phyloP scores from a whole-genome alignment of 176 grass and related monocot species.

The Tillandsia fasciculata region DNA sequence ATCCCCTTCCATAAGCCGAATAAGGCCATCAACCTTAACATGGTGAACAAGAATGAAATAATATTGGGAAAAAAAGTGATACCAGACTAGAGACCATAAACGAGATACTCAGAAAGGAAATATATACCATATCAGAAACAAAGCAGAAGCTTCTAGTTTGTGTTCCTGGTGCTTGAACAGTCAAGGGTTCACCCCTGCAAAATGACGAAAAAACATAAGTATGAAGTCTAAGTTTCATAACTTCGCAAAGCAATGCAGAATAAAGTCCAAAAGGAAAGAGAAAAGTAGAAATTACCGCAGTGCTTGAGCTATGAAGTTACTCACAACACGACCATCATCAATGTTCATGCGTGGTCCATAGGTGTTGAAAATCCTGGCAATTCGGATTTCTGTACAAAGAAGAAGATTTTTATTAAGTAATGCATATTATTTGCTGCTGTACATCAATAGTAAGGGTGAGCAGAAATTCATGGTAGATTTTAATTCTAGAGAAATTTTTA shows the following conservation, averaged over 20 bases:
- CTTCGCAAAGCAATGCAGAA: neutral
- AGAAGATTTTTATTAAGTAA: conserved; percentile 7
- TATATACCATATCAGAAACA: conserved; percentile 84
- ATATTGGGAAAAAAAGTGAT: conserved; percentile 10
- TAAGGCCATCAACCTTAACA: conserved; percentile 91
- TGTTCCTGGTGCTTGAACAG: conserved; percentile 96
- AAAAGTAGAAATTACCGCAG: conserved; percentile 55
- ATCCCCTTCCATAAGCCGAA: conserved; percentile 92
- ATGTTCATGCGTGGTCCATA: conserved; percentile 99
- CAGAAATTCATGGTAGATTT: neutral
- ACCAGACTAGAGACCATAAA: neutral
- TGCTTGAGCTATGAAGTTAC: conserved; percentile 99
- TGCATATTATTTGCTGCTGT: neutral
- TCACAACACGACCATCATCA: conserved; percentile 97
- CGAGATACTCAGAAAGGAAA: neutral
- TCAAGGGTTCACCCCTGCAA: conserved; percentile 72
- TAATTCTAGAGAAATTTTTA: conserved; percentile 23
- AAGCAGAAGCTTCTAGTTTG: conserved; percentile 99
- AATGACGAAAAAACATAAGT: conserved; percentile 28
- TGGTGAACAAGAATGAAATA: conserved; percentile 8
- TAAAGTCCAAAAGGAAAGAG: conserved; percentile 12
- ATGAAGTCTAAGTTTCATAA: conserved; percentile 1
- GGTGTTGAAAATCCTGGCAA: conserved; percentile 99
- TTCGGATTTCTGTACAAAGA: conserved; percentile 67
- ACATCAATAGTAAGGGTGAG: neutral